phyloP scores from a whole-genome alignment of 2,329 filamentous ascomycete genomes.

The Aspergillus jensenii region DNA sequence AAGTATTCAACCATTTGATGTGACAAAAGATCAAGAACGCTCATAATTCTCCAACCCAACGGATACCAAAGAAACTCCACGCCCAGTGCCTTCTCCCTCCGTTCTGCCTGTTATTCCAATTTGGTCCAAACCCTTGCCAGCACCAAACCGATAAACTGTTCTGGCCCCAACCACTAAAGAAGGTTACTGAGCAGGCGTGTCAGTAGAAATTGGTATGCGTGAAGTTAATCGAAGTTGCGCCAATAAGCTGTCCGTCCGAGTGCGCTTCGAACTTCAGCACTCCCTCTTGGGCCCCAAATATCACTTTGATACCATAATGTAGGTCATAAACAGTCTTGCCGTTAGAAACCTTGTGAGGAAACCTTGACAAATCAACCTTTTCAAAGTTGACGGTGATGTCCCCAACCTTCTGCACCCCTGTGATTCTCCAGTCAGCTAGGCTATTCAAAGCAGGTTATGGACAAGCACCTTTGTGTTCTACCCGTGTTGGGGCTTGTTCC shows the following conservation, averaged over 20 bases:
- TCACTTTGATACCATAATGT: background rate
- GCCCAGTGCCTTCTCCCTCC: too few relatives aligned
- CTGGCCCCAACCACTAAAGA: too few relatives aligned
- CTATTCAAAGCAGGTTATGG: background rate
- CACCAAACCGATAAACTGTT: too few relatives aligned
- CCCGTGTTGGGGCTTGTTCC: too few relatives aligned
- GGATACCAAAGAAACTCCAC: too few relatives aligned
- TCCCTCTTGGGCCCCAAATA: background rate
- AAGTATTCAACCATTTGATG: too few relatives aligned
- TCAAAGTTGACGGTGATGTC: background rate
- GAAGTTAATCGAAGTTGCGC: background rate
- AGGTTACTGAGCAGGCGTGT: too few relatives aligned
- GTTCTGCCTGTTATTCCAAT: too few relatives aligned
- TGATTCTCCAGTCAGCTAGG: background rate
- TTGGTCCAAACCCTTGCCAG: too few relatives aligned
- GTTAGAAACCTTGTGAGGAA: background rate
- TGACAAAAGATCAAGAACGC: too few relatives aligned
- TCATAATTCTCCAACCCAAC: too few relatives aligned
- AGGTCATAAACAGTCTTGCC: background rate
- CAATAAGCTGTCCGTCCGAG: background rate
- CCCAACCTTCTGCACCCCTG: background rate
- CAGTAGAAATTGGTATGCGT: too few relatives aligned
- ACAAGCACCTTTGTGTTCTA: background rate
- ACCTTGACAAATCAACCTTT: background rate
- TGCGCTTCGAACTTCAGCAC: slow-evolving; percentile 2